These are phyloP conservation scores for Phylloporus sp. DNA, from an alignment of 768 basidiomycete genomes.

Conservation along the genomic window DNA sequence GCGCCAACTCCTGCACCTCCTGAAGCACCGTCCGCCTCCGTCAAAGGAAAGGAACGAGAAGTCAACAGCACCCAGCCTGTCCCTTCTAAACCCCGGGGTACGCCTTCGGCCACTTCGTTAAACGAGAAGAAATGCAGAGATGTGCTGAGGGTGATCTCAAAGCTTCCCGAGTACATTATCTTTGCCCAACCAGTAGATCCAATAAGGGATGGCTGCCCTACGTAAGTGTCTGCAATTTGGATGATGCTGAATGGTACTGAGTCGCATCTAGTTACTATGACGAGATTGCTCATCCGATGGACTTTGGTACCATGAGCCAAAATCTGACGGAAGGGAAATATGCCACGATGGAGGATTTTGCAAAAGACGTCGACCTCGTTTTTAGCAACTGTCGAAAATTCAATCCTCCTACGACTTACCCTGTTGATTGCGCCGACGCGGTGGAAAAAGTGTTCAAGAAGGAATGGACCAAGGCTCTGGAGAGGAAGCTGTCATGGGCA, in stretches of 20 bases:
- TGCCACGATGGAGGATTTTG: constrained; percentile 76
- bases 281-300: constrained; percentile 92
- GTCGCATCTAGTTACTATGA: constrained; percentile 68
- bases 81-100: constrained; percentile 37
- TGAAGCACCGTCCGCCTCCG: constrained; percentile 38
- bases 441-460: constrained; percentile 76
- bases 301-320: constrained; percentile 74
- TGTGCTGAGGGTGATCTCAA: constrained; percentile 55
- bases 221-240: constrained; percentile 48
- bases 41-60: constrained; percentile 79
- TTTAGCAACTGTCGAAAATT: constrained; percentile 90
- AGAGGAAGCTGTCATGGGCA: constrained; percentile 66
- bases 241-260: neutral
- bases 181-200: constrained; percentile 87
- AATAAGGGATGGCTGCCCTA: constrained; percentile 78
- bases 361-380: constrained; percentile 74
- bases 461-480: constrained; percentile 80
- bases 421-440: constrained; percentile 63
- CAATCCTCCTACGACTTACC: constrained; percentile 80
- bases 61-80: constrained; percentile 31
- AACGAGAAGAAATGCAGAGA: constrained; percentile 85
- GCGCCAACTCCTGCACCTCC: constrained; percentile 15
- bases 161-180: constrained; percentile 62
- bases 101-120: constrained; percentile 46
- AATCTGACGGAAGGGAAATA: constrained; percentile 72